Evolutionary conservation across 2,329 filamentous ascomycete species (phyloP).

Genomic region (Acrocalymma vagum): DNA sequence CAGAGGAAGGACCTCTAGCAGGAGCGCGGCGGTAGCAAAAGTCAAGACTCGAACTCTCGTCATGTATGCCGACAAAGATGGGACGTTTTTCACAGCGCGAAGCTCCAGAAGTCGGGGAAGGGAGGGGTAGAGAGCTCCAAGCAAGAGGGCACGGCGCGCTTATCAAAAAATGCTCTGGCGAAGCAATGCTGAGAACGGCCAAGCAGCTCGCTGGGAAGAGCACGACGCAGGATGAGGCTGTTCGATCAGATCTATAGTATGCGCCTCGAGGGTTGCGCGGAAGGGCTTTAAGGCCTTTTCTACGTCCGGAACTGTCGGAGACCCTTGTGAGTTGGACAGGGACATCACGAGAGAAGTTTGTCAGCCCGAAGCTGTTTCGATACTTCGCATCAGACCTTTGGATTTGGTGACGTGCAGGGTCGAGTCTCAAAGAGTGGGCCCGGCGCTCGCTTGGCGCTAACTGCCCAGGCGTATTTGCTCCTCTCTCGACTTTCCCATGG

Average conservation of each 20-base stretch:
- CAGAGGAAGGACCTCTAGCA: slow-evolving; percentile 50
- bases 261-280: slow-evolving; percentile 1
- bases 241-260: slow-evolving; percentile 2
- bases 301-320: slow-evolving; percentile 35
- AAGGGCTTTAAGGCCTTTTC: slow-evolving; percentile 5
- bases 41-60: slow-evolving; percentile 24
- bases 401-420: slow-evolving; percentile 1
- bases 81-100: slow-evolving; percentile 4
- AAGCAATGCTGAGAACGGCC: slow-evolving; percentile 7
- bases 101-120: background rate
- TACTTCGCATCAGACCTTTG: slow-evolving; percentile 12
- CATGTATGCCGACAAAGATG: slow-evolving; percentile 35
- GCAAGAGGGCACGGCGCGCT: slow-evolving; percentile 1
- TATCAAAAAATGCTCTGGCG: slow-evolving; percentile 7
- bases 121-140: background rate
- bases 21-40: slow-evolving; percentile 46
- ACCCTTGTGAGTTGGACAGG: slow-evolving; percentile 13
- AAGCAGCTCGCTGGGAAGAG: slow-evolving; percentile 11
- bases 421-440: slow-evolving; percentile 13
- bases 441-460: slow-evolving; percentile 8
- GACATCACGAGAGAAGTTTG: slow-evolving; percentile 33
- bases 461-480: slow-evolving; percentile 8
- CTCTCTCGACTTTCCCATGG: slow-evolving; percentile 13
- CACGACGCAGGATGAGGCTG: slow-evolving; percentile 9
- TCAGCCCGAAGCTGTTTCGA: slow-evolving; percentile 34